These are phyloP conservation scores for Panaeolus papilionaceus DNA, from an alignment of 768 basidiomycete genomes.

Conservation along the genomic window DNA sequence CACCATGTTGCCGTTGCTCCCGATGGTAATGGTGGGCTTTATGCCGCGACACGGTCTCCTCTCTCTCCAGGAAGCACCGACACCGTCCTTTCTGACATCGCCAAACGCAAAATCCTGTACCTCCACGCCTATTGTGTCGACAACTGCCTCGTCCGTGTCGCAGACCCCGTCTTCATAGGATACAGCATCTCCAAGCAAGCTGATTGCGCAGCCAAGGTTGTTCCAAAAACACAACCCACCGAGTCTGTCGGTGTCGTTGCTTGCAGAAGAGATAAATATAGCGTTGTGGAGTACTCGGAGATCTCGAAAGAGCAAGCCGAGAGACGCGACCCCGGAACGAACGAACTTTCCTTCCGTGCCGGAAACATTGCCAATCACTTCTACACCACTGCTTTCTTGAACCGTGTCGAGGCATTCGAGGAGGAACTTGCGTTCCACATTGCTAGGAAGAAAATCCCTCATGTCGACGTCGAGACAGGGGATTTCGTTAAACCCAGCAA, in stretches of 20 bases:
- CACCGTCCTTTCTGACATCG: constrained; percentile 87
- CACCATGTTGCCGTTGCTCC: constrained; percentile 93
- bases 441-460: constrained; percentile 95
- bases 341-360: constrained; percentile 88
- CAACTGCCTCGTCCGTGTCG: constrained; percentile 97
- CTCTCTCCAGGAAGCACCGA: constrained; percentile 62
- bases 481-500: constrained; percentile 76
- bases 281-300: constrained; percentile 98
- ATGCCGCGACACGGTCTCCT: constrained; percentile 88
- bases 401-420: constrained; percentile 81
- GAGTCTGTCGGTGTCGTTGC: constrained; percentile 98
- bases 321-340: constrained; percentile 66
- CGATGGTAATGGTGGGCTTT: constrained; percentile 97
- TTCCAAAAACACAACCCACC: constrained; percentile 83
- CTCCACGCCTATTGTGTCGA: constrained; percentile 98
- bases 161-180: constrained; percentile 96
- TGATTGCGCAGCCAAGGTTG: constrained; percentile 96
- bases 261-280: constrained; percentile 79
- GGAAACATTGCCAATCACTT: constrained; percentile 99
- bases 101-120: constrained; percentile 77
- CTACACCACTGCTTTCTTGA: constrained; percentile 88
- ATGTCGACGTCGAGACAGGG: constrained; percentile 75
- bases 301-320: constrained; percentile 89
- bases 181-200: constrained; percentile 89
- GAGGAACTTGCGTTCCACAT: constrained; percentile 95